These are phyloP conservation scores for Smittium culicis DNA, from an alignment of 371 early-diverging fungal species.

Conservation along the genomic window DNA sequence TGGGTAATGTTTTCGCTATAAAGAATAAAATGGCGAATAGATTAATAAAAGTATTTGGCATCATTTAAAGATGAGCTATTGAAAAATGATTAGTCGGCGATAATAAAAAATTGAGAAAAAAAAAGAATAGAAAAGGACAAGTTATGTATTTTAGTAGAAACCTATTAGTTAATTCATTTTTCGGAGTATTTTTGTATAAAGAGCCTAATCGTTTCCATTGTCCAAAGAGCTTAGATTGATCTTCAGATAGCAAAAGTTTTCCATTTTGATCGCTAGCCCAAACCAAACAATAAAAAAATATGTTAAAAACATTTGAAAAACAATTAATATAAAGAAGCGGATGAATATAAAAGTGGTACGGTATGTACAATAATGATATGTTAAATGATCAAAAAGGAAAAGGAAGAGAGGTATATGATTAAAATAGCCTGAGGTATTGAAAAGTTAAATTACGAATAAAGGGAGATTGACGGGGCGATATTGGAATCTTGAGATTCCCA, in stretches of 20 bases:
- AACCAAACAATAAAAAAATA: slow-evolving; percentile 30
- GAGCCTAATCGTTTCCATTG: slow-evolving; percentile 66
- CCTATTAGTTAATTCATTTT: too few relatives aligned
- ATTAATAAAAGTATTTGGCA: too few relatives aligned
- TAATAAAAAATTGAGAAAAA: too few relatives aligned
- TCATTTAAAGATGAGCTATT: too few relatives aligned
- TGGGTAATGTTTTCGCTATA: slow-evolving; percentile 38
- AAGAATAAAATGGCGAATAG: too few relatives aligned
- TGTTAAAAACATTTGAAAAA: not conserved
- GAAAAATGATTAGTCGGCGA: too few relatives aligned
- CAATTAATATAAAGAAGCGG: slow-evolving; percentile 11
- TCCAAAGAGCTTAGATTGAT: slow-evolving; percentile 55
- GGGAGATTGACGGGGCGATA: slow-evolving; percentile 37
- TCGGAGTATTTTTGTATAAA: slow-evolving; percentile 39
- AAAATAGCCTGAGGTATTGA: not conserved
- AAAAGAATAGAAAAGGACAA: too few relatives aligned
- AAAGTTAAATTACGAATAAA: not conserved
- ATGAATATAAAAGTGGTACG: not conserved
- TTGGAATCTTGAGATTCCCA: slow-evolving; percentile 53
- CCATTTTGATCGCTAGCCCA: slow-evolving; percentile 47
- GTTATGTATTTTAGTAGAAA: too few relatives aligned
- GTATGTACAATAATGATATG: too few relatives aligned
- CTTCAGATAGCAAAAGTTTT: slow-evolving; percentile 49
- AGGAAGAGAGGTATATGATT: not conserved
- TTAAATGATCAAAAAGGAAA: too few relatives aligned